Conservation (phyloP, 2,329 filamentous ascomycete genomes). For the Venturia oleaginea region DNA sequence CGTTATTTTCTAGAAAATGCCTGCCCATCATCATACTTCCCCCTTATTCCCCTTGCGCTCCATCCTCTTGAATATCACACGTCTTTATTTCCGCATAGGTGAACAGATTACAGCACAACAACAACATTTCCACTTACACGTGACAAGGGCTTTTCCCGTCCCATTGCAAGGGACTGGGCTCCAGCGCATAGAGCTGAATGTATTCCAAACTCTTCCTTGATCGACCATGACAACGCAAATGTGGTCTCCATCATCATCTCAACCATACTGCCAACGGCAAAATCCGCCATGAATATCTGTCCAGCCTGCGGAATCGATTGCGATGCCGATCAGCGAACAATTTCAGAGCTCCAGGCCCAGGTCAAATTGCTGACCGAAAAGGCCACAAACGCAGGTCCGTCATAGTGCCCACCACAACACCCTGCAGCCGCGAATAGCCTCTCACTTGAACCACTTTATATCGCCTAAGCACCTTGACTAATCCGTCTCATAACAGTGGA, state of each 20-base stretch:
- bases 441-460: conserved; percentile 2
- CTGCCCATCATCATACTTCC: too few relatives aligned
- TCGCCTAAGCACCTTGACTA: conserved; percentile 9
- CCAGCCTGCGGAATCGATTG: neutral
- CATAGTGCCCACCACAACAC: conserved; percentile 6
- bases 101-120: too few relatives aligned
- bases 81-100: too few relatives aligned
- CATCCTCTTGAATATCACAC: too few relatives aligned
- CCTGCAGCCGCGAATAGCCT: neutral
- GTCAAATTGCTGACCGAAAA: conserved; percentile 62
- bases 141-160: neutral
- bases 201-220: neutral
- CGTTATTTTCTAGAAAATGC: too few relatives aligned
- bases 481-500: conserved; percentile 31
- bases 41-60: too few relatives aligned
- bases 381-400: conserved; percentile 51
- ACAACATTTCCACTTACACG: too few relatives aligned
- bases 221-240: neutral
- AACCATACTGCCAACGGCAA: neutral
- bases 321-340: conserved; percentile 40
- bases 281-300: conserved; percentile 1
- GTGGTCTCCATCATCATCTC: conserved; percentile 2
- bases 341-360: conserved; percentile 62
- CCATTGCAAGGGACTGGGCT: neutral
- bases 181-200: neutral